Conservation (phyloP, 176 grass and related monocot species). For the Aegilops longissima region DNA sequence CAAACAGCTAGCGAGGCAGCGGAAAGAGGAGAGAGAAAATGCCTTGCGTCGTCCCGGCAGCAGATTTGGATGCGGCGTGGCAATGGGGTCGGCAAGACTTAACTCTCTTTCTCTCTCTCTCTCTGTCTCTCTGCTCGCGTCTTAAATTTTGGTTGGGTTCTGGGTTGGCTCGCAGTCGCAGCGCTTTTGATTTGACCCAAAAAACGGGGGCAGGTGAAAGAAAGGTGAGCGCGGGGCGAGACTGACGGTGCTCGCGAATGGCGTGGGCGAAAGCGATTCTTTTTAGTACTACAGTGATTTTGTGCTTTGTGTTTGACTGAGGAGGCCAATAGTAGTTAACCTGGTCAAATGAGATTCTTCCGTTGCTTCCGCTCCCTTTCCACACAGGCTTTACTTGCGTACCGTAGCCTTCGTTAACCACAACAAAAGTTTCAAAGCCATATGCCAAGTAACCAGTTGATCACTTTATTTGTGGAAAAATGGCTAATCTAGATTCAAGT, state of each 20-base stretch:
- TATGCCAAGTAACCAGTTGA: too few species aligned
- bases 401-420: too few species aligned
- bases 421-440: too few species aligned
- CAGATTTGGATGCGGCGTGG: constrained; percentile 40
- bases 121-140: neutral
- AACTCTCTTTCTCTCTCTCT: neutral
- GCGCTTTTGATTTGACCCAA: constrained; percentile 33
- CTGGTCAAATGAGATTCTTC: neutral
- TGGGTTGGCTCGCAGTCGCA: neutral
- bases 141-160: constrained; percentile 38
- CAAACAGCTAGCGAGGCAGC: neutral
- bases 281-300: neutral
- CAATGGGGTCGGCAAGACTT: neutral
- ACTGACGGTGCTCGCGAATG: constrained; percentile 7
- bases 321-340: neutral
- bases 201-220: constrained; percentile 40
- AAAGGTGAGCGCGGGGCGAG: neutral
- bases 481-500: too few species aligned
- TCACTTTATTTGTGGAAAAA: too few species aligned
- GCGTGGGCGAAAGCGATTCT: neutral
- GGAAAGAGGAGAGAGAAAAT: neutral
- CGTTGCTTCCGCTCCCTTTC: neutral
- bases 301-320: constrained; percentile 20
- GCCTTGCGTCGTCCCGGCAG: constrained; percentile 34
- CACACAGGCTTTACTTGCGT: too few species aligned